Base-by-base conservation (phyloP, 257 asterid genomes). In the Paraleonurus japonicus region DNA sequence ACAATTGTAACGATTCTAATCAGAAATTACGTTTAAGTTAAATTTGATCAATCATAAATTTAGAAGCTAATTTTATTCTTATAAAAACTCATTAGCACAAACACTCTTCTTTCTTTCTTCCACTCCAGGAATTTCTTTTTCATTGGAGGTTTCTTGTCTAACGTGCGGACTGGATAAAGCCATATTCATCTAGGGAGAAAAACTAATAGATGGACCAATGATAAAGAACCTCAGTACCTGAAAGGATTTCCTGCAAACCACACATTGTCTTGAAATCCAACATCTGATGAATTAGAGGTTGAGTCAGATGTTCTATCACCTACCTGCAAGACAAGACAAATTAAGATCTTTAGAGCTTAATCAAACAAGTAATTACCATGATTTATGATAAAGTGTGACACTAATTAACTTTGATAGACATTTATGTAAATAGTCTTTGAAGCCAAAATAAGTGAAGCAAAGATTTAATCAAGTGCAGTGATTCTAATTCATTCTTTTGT, bases 221-320 rank as follows among this genome's bases (percentile, higher is more conserved):
- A 57, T 26, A 53, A 65, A 65, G 23, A 58, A 64, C 51, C 55
- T 30, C 66, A 69, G 75, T 80, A 92, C 98, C 98, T 83, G 89
- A 67, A 82, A 66, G 74, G 76, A 53, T 68, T 71, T 75, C 92
- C 87, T 37, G 80, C 48, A 73, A 60, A 75, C 91, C 83, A 81
- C 12, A 78, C 70, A 81, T 73, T 87, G 65, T 87, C 89, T 16
- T 71, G 83, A 69, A 74, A 69, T 32, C 84, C 89, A 26, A 75
- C 73, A 77, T 81, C 83, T 20, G 95, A 84, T 67, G 90, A 83
- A 70, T 48, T 81, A 82, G 85, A 84, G 70, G 87, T 71, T 75
- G 96, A 80, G 75, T 73, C 87, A 28, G 84, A 80, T 50, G 81
- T 71, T 83, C 82, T 72, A 66, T 82, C 89, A 65, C 80, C 79